Percentiles rank a stretch among this genome's conserved stretches.
These are phyloP conservation scores for Misopates orontium DNA, from an alignment of 257 asterid genomes.

Conservation along the genomic window DNA sequence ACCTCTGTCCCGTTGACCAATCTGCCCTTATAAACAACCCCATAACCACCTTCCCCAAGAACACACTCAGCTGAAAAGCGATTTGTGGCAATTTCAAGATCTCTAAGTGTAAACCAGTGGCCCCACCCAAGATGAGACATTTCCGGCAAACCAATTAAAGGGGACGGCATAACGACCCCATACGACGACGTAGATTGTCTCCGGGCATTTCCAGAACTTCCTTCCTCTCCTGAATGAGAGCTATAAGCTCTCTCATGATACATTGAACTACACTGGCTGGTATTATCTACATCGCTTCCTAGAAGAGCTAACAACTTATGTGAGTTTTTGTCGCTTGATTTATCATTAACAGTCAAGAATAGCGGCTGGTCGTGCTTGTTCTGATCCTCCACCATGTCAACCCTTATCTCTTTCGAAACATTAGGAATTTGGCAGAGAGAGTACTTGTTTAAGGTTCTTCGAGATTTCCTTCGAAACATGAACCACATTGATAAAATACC, in stretches of 20 bases:
- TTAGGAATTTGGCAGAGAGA: slow-evolving; percentile 67
- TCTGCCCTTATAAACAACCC: slow-evolving; percentile 76
- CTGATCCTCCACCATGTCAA: slow-evolving; percentile 63
- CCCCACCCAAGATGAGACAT: slow-evolving; percentile 99
- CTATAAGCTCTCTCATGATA: slow-evolving; percentile 66
- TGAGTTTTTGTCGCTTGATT: slow-evolving; percentile 52
- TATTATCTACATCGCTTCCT: slow-evolving; percentile 79
- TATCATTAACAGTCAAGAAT: slow-evolving; percentile 53
- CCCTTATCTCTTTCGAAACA: slow-evolving; percentile 75
- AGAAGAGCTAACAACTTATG: slow-evolving; percentile 74
- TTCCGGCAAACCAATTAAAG: slow-evolving; percentile 89
- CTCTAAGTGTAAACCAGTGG: slow-evolving; percentile 98
- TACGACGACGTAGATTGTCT: slow-evolving; percentile 58
- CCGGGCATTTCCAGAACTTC: slow-evolving; percentile 60
- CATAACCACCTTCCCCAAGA: slow-evolving; percentile 97
- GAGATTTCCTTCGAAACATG: slow-evolving; percentile 59
- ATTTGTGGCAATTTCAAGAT: slow-evolving; percentile 81
- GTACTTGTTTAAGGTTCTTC: slow-evolving; percentile 52
- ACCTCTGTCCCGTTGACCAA: slow-evolving; percentile 88
- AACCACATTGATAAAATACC: slow-evolving; percentile 71
- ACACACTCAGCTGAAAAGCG: slow-evolving; percentile 73
- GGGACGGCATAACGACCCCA: slow-evolving; percentile 73
- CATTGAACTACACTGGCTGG: slow-evolving; percentile 79
- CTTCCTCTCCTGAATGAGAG: slow-evolving; percentile 97
- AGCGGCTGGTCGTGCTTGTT: slow-evolving; percentile 42